Base-by-base conservation (phyloP, 805 yeast genomes). In the Saccharomyces eubayanus region DNA sequence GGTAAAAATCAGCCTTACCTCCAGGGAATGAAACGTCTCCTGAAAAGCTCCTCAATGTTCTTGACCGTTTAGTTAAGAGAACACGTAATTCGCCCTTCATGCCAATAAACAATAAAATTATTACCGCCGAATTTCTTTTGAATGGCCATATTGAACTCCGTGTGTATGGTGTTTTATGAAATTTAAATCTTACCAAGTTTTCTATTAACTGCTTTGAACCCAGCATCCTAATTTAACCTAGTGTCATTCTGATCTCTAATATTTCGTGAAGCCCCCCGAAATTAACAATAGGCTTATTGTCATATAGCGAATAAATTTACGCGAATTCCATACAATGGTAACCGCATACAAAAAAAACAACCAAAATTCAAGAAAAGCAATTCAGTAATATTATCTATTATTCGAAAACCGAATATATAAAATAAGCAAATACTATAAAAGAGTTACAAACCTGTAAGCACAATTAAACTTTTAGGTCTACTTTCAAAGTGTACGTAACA, bases 21-120 rank as follows among this genome's bases (percentile, higher is more conserved):
- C 98, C 98, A 3, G 98, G 98, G 8, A 91, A 74, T 1, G 97
- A 89, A 5, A 87, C 87, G 67, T 91, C 96, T 5, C 97, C 97
- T 0, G 94, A 86, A 71, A 90, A 91, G 51, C 80, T 80, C 49
- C 82, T 74, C 61, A 92, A 74, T 40, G 77, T 74, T 49, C 85
- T 75, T 2, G 95, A 83, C 57, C 98, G 71, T 60, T 86, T 83
- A 1, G 97, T 91, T 50, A 91, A 70, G 3, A 91, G 74, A 31
- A 89, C 95, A 47, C 92, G 70, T 20, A 90, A 69, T 59, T 89
- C 95, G 2, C 92, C 92, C 47, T 74, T 68, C n/a, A 72, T 72
- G 5, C 95, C 95, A 8, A 83, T 65, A 60, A 87, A 90, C 27
- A 91, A 76, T 16, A 90, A 73, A 0, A 89, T 76, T 62, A 90